Percentiles rank a stretch among this genome's conserved stretches.
Evolutionary conservation across 148 eudicot species (phyloP).

Genomic region (Polygonum maritimum): DNA sequence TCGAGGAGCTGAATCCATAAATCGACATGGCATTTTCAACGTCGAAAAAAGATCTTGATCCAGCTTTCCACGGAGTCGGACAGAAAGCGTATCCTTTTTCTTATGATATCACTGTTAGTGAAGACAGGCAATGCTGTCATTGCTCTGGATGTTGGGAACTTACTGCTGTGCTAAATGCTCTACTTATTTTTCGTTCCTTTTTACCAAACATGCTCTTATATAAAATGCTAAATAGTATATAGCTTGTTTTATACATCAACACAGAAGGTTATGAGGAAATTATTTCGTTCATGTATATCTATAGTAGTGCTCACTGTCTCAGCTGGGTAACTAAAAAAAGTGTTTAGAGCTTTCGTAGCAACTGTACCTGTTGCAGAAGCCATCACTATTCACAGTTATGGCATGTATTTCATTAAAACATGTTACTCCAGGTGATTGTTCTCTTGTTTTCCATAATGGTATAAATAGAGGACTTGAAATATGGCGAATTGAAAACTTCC

Average conservation of each 20-base stretch:
- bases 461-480: slow-evolving; percentile 70
- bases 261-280: neutral
- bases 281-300: neutral
- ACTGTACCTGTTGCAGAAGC: neutral
- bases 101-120: neutral
- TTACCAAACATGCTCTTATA: neutral
- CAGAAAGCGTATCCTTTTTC: slow-evolving; percentile 94
- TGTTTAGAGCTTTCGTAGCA: neutral
- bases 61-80: slow-evolving; percentile 90
- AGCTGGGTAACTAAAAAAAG: neutral
- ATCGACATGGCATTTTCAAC: slow-evolving; percentile 67
- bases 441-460: slow-evolving; percentile 34
- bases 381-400: neutral
- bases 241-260: neutral
- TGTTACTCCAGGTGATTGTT: neutral
- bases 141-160: neutral
- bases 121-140: neutral
- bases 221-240: neutral
- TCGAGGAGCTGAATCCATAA: slow-evolving; percentile 11
- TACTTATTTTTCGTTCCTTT: neutral
- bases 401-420: neutral
- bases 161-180: neutral
- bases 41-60: slow-evolving; percentile 81
- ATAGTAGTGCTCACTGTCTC: neutral
- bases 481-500: slow-evolving; percentile 85